Evolutionary conservation across 169 alveolate genomes (phyloP), one percentile per base, ranked within the genome.

Genomic region (Cryptosporidium canis): DNA sequence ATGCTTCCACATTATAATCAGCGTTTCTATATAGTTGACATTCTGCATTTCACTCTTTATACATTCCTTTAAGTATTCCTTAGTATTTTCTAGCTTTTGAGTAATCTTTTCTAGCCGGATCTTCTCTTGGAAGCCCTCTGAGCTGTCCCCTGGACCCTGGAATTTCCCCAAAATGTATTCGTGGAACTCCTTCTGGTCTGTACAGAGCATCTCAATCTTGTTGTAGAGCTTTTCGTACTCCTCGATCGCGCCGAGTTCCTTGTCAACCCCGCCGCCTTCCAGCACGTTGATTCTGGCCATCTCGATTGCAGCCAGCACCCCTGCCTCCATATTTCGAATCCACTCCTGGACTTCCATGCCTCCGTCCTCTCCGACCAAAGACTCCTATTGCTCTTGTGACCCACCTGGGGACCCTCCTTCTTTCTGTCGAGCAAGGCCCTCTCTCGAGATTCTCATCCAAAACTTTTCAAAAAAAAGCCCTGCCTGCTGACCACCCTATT

Each of bases 1-100:
- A 31, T 27, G 48, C 66, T 29, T 68, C 83, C 83, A 68, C 33
- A 68, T 68, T 44, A 68, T 68, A 48, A 14, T 41, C 29, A 68
- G 31, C 35, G 66, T 68, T 21, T 68, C 83, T 45, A 68, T 68
- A 48, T 68, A 68, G 31, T 48, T 47, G 48, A 31, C 29, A 47
- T 68, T 48, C 66, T 44, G 27, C 14, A 29, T 29, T 48, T 48
- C 83, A 33, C 44, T 44, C 18, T 44, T 43, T 68, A 68, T 68
- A 33, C 83, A 68, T 27, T 48, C 66, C n/a, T 45, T 51, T 48
- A 68, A 43, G 66, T 45, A 68, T 48, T 68, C 83, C 31, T 27
- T 44, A 27, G 37, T 43, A 48, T 68, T 68, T n/a, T 43, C 63
- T 3, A 68, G 63, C 47, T 48, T 68, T 48, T 68, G 83, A 24